These are phyloP conservation scores for Chytridium lagenaria DNA, from an alignment of 371 early-diverging fungal species.

Conservation along the genomic window DNA sequence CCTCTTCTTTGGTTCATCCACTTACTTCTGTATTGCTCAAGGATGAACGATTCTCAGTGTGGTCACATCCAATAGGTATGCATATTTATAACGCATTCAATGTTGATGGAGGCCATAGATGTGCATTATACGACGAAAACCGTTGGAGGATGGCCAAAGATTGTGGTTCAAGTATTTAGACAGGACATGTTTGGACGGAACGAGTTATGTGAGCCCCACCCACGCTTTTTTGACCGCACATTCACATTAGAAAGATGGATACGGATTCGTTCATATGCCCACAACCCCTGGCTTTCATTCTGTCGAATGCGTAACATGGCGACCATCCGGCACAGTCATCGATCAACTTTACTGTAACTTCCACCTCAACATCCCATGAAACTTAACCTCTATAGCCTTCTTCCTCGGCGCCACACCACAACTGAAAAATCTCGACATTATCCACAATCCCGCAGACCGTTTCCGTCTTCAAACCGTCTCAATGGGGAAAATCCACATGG, in stretches of 20 bases:
- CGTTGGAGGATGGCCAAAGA: conserved; percentile 57
- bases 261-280: conserved; percentile 57
- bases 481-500: conserved; percentile 58
- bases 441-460: conserved; percentile 54
- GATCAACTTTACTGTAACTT: conserved; percentile 53
- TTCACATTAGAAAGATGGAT: conserved; percentile 51
- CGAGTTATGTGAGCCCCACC: conserved; percentile 55
- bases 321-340: conserved; percentile 48
- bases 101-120: too few species aligned
- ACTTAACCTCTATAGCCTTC: conserved; percentile 41
- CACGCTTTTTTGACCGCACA: too few species aligned
- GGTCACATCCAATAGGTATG: conserved; percentile 60
- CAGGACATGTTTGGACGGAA: conserved; percentile 58
- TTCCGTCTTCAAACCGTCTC: conserved; percentile 52
- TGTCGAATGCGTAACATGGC: conserved; percentile 54
- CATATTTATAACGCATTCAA: too few species aligned
- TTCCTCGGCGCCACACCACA: conserved; percentile 56
- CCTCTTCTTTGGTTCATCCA: too few species aligned
- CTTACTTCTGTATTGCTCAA: too few species aligned
- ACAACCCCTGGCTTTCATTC: conserved; percentile 55
- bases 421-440: conserved; percentile 48
- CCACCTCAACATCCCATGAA: background rate
- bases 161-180: conserved; percentile 55
- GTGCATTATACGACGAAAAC: conserved; percentile 58
- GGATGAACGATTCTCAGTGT: conserved; percentile 50